Evolutionary conservation across 164 flowering plant genomes (phyloP), one percentile per base, ranked within the genome.

Genomic region (Protea cynaroides): DNA sequence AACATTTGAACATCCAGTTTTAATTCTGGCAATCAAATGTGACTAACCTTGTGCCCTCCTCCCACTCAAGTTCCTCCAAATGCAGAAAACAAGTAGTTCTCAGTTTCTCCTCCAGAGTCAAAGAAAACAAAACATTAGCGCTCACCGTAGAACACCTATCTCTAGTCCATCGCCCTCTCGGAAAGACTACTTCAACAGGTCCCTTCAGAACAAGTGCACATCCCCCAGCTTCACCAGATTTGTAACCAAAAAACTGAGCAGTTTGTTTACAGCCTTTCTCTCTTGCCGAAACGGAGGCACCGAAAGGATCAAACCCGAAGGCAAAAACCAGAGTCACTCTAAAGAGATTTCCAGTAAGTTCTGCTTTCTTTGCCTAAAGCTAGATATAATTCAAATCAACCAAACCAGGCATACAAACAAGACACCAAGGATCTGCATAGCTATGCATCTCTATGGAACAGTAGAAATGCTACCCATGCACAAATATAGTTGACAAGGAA

Each of bases 331-430:
- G 15, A 25, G 44, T 17, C 69, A 40, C 53, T 56, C 43, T 47
- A 34, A 34, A 51, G 64, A 56, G 0, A 8, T 25, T 25, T 65
- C 78, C 29, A 58, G 83, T 82, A 74, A 70, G 83, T 76, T 62
- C 10, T 62, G 44, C 40, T 58, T 19, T 58, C 44, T 58, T 58
- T 58, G 8, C 21, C 24, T 23, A 58, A 15, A 58, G 1, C 22
- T 17, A 29, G 19, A 22, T 21, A 8, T 7, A 53, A 22, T 18
- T 4, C 7, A 37, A 37, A 9, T 37, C 9, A 37, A 37, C 40
- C 4, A 37, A 37, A 37, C 40, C 40, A 37, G 40, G 9, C 17
- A 18, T 22, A 53, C 13, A 53, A 21, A 53, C 25, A 19, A 3
- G 56, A 0, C 7, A 13, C n/a, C n/a, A n/a, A n/a, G n/a, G n/a